Evolutionary conservation across 371 early-diverging fungal species (phyloP).

Genomic region (Homolaphlyctis polyrhiza): DNA sequence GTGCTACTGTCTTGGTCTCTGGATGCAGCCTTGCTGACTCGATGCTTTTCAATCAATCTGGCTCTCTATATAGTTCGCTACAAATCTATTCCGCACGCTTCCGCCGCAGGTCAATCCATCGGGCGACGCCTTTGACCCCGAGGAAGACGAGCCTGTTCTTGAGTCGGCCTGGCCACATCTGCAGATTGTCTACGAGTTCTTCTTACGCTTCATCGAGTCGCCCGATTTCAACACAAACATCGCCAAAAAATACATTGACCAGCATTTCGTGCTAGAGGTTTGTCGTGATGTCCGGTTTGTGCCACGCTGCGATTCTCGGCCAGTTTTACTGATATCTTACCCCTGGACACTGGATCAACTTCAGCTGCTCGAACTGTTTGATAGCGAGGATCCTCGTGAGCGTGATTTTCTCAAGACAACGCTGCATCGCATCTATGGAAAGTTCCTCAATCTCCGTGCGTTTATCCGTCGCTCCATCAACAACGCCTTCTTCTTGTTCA

Average conservation of each 20-base stretch:
- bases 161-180: constrained; percentile 97
- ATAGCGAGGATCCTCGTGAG: constrained; percentile 96
- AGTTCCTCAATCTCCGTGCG: constrained; percentile 89
- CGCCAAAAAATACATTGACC: constrained; percentile 92
- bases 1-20: not conserved
- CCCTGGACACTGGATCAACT: too few relatives aligned
- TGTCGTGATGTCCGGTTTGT: too few relatives aligned
- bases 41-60: not conserved
- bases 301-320: too few relatives aligned
- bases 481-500: constrained; percentile 93
- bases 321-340: too few relatives aligned
- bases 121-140: constrained; percentile 94
- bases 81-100: constrained; percentile 90
- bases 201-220: constrained; percentile 93
- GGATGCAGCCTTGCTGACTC: not conserved
- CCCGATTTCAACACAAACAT: constrained; percentile 93
- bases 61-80: constrained; percentile 61
- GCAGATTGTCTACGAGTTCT: constrained; percentile 94
- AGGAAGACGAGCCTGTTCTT: constrained; percentile 95
- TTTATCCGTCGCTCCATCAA: constrained; percentile 94
- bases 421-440: constrained; percentile 94
- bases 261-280: constrained; percentile 86
- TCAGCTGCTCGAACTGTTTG: constrained; percentile 88
- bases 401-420: constrained; percentile 96
- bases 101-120: constrained; percentile 87